Conservation (phyloP, 495 filamentous ascomycete species). For the Talaromyces wortmannii region DNA sequence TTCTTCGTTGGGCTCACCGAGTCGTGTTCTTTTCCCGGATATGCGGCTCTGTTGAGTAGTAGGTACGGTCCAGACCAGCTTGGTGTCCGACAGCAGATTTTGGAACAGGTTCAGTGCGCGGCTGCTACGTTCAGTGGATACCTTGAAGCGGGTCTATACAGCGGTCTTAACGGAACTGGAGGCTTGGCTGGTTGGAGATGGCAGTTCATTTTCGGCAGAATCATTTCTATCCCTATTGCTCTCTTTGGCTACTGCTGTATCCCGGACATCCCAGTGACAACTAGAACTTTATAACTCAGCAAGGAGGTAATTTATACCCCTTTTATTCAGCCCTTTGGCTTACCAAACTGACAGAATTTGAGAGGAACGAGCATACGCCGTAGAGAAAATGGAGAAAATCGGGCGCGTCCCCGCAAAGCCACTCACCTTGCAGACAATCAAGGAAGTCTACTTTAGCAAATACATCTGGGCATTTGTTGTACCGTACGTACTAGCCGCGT, state of each 20-base stretch:
- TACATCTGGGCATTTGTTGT: background rate
- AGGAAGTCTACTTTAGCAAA: background rate
- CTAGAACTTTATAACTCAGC: background rate
- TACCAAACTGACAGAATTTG: too few relatives aligned
- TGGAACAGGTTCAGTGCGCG: background rate
- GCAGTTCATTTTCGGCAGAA: background rate
- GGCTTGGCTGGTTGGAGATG: background rate
- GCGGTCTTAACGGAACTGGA: background rate
- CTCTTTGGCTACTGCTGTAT: background rate
- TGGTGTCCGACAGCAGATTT: background rate
- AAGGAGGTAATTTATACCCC: background rate
- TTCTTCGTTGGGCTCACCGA: background rate
- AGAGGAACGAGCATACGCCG: background rate
- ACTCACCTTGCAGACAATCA: background rate
- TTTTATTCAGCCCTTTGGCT: background rate
- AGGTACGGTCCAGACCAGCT: background rate
- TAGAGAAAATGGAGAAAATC: background rate
- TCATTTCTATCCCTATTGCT: background rate
- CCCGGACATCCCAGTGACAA: background rate
- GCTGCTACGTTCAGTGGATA: slow-evolving; percentile 2
- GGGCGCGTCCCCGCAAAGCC: background rate
- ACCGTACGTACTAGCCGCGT: background rate
- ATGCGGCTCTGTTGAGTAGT: background rate
- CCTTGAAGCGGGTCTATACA: background rate
- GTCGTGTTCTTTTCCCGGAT: background rate